Conservation (phyloP, 768 basidiomycete genomes). For the Hericium alpestre region DNA sequence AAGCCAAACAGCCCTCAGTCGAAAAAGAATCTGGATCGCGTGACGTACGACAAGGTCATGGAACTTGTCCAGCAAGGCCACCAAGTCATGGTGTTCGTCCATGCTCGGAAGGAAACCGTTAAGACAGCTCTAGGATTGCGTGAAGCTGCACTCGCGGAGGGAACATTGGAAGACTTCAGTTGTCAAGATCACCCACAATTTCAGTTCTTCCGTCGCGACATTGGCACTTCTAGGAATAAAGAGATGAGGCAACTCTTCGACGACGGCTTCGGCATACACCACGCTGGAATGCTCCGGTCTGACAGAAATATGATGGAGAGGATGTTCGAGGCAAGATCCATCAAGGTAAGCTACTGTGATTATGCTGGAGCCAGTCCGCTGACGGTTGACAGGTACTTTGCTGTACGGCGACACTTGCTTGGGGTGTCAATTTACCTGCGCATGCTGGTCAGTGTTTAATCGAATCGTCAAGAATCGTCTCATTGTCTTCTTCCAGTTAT, state of each 20-base stretch:
- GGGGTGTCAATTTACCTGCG: slow-evolving; percentile 98
- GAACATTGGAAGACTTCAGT: slow-evolving; percentile 65
- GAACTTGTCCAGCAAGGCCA: slow-evolving; percentile 85
- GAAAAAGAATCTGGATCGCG: slow-evolving; percentile 79
- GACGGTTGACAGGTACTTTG: slow-evolving; percentile 70
- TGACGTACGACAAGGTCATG: slow-evolving; percentile 84
- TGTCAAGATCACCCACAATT: slow-evolving; percentile 75
- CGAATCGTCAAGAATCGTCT: not conserved
- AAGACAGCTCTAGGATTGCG: slow-evolving; percentile 75
- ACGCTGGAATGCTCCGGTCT: slow-evolving; percentile 92
- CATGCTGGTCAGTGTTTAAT: slow-evolving; percentile 62
- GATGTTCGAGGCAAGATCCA: slow-evolving; percentile 82
- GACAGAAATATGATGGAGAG: slow-evolving; percentile 93
- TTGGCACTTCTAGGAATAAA: slow-evolving; percentile 79
- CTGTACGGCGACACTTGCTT: slow-evolving; percentile 96
- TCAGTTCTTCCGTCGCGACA: slow-evolving; percentile 61
- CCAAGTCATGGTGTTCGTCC: slow-evolving; percentile 99
- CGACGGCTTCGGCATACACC: slow-evolving; percentile 90
- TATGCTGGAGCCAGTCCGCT: not conserved
- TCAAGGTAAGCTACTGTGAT: slow-evolving; percentile 52
- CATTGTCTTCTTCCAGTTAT: slow-evolving; percentile 41
- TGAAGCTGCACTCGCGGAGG: slow-evolving; percentile 67
- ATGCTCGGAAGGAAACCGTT: slow-evolving; percentile 96
- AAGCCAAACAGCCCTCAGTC: slow-evolving; percentile 66
- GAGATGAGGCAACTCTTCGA: slow-evolving; percentile 96